phyloP scores from a whole-genome alignment of 306 rosid species.

The Crataegus laevigata region DNA sequence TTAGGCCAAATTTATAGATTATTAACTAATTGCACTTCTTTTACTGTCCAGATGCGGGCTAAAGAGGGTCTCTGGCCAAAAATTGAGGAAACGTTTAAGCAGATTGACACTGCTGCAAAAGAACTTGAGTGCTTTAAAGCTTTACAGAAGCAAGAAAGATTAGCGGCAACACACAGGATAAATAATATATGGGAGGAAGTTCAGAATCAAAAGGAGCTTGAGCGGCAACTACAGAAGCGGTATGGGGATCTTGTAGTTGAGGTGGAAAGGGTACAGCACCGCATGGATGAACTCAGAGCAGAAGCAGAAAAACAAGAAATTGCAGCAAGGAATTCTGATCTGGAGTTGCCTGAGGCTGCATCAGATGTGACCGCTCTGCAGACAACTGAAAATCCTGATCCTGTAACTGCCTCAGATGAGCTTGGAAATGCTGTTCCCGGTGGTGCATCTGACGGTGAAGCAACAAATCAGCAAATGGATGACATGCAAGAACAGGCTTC shows the following conservation, averaged over 20 bases:
- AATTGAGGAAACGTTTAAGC: slow-evolving; percentile 80
- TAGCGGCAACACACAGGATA: slow-evolving; percentile 73
- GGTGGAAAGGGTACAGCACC: slow-evolving; percentile 42
- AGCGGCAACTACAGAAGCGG: slow-evolving; percentile 56
- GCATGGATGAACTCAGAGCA: slow-evolving; percentile 36
- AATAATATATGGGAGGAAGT: slow-evolving; percentile 67
- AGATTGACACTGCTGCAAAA: slow-evolving; percentile 76
- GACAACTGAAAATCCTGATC: slow-evolving; percentile 20
- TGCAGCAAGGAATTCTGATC: slow-evolving; percentile 33
- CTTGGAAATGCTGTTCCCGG: slow-evolving; percentile 19
- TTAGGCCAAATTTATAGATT: neutral
- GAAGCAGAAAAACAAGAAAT: slow-evolving; percentile 41
- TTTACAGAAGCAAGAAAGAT: slow-evolving; percentile 74
- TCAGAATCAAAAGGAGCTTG: slow-evolving; percentile 81
- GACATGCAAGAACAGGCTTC: slow-evolving; percentile 10
- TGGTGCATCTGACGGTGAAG: slow-evolving; percentile 21
- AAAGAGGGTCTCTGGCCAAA: slow-evolving; percentile 78
- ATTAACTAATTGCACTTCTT: neutral
- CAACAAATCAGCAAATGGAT: slow-evolving; percentile 25
- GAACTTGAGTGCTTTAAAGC: slow-evolving; percentile 87
- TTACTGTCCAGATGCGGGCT: slow-evolving; percentile 53
- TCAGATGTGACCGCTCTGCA: slow-evolving; percentile 19
- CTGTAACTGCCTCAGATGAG: slow-evolving; percentile 23
- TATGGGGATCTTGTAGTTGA: slow-evolving; percentile 62
- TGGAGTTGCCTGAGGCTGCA: slow-evolving; percentile 32